Evolutionary conservation across 106 monocot species (phyloP), one percentile per base, ranked within the genome.

Genomic region (Acanthochlamys bracteata): DNA sequence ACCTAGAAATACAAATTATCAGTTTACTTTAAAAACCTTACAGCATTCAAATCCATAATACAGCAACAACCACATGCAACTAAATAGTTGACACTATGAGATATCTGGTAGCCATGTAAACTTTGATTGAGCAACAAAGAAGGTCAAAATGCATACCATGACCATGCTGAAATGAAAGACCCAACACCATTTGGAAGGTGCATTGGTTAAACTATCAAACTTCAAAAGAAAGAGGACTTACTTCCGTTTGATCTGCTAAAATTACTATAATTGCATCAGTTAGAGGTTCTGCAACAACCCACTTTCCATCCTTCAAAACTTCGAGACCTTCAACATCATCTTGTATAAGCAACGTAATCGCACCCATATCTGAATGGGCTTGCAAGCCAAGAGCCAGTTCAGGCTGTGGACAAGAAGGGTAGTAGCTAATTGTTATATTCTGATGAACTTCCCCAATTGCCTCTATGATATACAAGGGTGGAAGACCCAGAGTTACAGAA

Each of bases 301-400:
- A 99, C 25, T 81, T 51, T 4, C 82, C 83, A 71, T 86, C 85
- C 66, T 89, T 88, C 42, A 92, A 58, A 13, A 99, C 83, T 67
- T 99, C 92, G 24, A 99, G 88, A 52, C 98, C 98, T 22, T 80
- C 88, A 0, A 99, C 98, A 54, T 99, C 86, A 83, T 99, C 92
- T 79, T 99, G 92, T 75, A 99, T 79, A 27, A 99, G 68, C 20
- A 99, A 80, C n/a, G 88, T 86, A 51, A 99, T 82, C 7, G 76
- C 88, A 51, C 98, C 98, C 72, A 99, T 89, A 76, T 99, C 98
- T 46, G 98, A 99, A 76, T 99, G 98, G 12, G 88, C 45, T 68
- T 99, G 98, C 72, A 99, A 67, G 42, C 98, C 98, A 57, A 99
- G 85, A 55, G 86, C 92, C 55, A 99, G 85, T 64, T 99, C 98